Evolutionary conservation across 108 stramenopile genomes (phyloP), one percentile per base, ranked within the genome.

Genomic region (Fistulifera solaris): DNA sequence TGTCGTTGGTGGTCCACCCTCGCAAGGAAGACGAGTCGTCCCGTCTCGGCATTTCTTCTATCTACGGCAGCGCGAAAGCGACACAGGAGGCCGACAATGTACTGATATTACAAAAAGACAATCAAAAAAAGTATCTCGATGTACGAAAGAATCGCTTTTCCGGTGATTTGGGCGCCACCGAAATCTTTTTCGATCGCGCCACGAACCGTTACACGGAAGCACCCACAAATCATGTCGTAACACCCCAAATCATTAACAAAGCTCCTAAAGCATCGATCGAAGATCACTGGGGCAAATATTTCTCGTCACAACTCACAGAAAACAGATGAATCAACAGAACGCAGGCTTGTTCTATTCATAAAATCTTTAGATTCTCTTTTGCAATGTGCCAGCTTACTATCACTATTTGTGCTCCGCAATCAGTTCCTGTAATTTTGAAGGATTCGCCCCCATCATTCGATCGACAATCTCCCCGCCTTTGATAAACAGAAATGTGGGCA

Each of bases 31-130:
- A 78, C 40, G 92, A 94, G 64, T 68, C 68, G 31, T 49, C 69
- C 39, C 68, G 70, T 39, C 65, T 99, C 27, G 71, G 78, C 40
- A 89, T 98, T 10, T 76, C 75, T 5, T 86, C 83, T 22, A 75
- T 99, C 43, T 98, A 77, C 47, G 99, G 99, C 50, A 78, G 87
- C 35, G 97, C 95, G 51, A 99, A 99, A 74, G 95, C 95, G 13
- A 96, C 99, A 12, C 99, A 99, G 76, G 99, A 99, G 69, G 97
- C 96, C n/a, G 99, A 99, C 62, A 93, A 83, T 15, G 96, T 99
- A 18, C 48, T 97, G 39, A 97, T 99, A 45, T 64, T 99, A 57
- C 99, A 99, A 71, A 77, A 71, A 38, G 93, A 86, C 55, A 71
- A 71, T 26, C 72, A 68, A 22, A 58, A 78, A 43, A 98, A 97